Evolutionary conservation across 371 early-diverging fungal species (phyloP), one percentile per base, ranked within the genome.

Genomic region (Batkoa obscura): DNA sequence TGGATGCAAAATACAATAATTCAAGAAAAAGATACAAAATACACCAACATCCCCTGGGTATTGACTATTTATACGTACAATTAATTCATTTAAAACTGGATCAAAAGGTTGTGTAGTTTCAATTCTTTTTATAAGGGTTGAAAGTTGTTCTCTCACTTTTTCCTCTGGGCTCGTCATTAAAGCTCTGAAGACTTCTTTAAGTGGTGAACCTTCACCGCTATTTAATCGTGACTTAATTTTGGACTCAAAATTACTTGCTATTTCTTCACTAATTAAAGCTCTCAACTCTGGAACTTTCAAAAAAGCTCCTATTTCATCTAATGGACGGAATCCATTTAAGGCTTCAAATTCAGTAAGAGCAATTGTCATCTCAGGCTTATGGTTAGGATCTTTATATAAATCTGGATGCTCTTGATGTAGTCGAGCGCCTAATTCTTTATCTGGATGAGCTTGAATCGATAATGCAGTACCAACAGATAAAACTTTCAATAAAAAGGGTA

Each of bases 391-490:
- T 75, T 89, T 90, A 78, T 95, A 95, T 37, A 82, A 60, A 23
- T 81, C 62, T 12, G 95, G 95, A 36, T 66, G 72, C 42, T 82
- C 71, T 46, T 64, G 64, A 61, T 81, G 82, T 32, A 97, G 74
- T 38, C 68, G 65, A 48, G 76, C 67, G 9, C 91, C 98, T 13
- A 94, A 75, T 10, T 58, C 60, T 62, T 91, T 94, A 68, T 93
- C 92, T 10, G 98, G 98, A 63, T 97, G 98, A 8, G 98, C 98
- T 68, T 97, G 98, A 62, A 97, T 97, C 12, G 92, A 91, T 37
- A 97, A 79, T 1, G 95, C 94, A 64, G 88, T 94, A 56, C 80
- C 68, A 58, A 97, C 87, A 33, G 93, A 92, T 23, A 97, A 76
- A 31, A 94, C 88, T 71, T 97, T 97, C 79, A 94, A 93, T 42